Percentiles rank a stretch among this genome's conserved stretches.
Conservation (phyloP, 2,329 filamentous ascomycete genomes). For the Pseudogymnoascus destructans region DNA sequence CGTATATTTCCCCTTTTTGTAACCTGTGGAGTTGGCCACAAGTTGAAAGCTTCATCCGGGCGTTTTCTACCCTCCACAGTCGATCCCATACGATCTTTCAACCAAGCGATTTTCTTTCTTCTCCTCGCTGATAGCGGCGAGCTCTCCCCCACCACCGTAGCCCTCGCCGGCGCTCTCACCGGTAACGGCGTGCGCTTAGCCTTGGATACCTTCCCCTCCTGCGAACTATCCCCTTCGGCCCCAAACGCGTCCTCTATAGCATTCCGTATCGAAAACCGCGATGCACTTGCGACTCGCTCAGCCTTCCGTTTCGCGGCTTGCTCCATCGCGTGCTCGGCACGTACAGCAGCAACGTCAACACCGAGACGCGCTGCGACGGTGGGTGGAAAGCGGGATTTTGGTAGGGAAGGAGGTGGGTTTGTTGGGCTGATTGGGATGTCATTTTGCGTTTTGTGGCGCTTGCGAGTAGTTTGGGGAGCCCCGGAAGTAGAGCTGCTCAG, state of each 20-base stretch:
- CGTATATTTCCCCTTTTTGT: not conserved
- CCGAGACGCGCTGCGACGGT: not conserved
- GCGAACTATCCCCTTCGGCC: not conserved
- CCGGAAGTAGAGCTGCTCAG: not conserved
- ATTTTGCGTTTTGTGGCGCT: not conserved
- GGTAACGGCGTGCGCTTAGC: not conserved
- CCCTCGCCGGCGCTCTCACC: not conserved
- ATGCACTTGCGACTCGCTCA: not conserved
- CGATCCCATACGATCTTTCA: not conserved
- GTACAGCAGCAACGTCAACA: not conserved
- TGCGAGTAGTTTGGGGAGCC: not conserved
- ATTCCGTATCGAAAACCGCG: not conserved
- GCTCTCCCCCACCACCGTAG: not conserved
- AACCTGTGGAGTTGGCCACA: not conserved
- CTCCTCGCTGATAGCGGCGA: not conserved
- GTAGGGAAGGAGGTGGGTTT: not conserved
- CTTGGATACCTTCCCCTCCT: not conserved
- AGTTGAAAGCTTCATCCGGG: not conserved
- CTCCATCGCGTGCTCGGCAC: not conserved
- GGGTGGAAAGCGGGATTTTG: not conserved
- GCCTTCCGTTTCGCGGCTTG: not conserved
- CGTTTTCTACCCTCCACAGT: not conserved
- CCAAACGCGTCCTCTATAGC: not conserved
- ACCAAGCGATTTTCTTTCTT: not conserved
- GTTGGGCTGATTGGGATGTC: not conserved